Evolutionary conservation across 352 stramenopile species (phyloP).

Genomic region (Phytophthora tubulina): DNA sequence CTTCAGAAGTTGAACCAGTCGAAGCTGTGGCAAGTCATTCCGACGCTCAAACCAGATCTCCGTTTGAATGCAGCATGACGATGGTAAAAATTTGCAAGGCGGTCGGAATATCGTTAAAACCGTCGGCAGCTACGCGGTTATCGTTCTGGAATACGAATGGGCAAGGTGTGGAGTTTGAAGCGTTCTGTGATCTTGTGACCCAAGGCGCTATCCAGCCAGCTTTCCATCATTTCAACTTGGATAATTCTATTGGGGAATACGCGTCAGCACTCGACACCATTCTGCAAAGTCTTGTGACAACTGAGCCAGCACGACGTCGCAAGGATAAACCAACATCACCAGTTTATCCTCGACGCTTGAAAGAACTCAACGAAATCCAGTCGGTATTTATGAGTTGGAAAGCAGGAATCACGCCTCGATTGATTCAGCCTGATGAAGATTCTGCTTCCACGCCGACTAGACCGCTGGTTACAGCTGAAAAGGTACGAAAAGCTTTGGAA

Average conservation of each 20-base stretch:
- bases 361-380: slow-evolving; percentile 58
- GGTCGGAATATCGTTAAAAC: slow-evolving; percentile 52
- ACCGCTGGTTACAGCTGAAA: slow-evolving; percentile 22
- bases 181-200: slow-evolving; percentile 60
- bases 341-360: slow-evolving; percentile 26
- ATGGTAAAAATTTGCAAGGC: slow-evolving; percentile 71
- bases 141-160: slow-evolving; percentile 39
- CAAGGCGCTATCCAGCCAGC: slow-evolving; percentile 59
- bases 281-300: slow-evolving; percentile 49
- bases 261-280: slow-evolving; percentile 54
- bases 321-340: background rate
- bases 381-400: slow-evolving; percentile 58
- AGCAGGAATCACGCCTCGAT: slow-evolving; percentile 35
- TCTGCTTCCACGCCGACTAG: background rate
- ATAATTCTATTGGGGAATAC: slow-evolving; percentile 53
- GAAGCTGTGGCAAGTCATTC: background rate
- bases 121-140: slow-evolving; percentile 22
- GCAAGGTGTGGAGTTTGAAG: slow-evolving; percentile 51
- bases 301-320: background rate
- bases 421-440: slow-evolving; percentile 12
- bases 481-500: slow-evolving; percentile 27
- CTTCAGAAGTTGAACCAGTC: background rate
- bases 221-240: slow-evolving; percentile 61
- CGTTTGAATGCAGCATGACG: slow-evolving; percentile 65
- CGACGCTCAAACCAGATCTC: slow-evolving; percentile 36